Percentiles rank a stretch among this genome's conserved stretches.
These are phyloP conservation scores for Phytophthora pluvialis DNA, from an alignment of 352 stramenopile species.

Conservation along the genomic window DNA sequence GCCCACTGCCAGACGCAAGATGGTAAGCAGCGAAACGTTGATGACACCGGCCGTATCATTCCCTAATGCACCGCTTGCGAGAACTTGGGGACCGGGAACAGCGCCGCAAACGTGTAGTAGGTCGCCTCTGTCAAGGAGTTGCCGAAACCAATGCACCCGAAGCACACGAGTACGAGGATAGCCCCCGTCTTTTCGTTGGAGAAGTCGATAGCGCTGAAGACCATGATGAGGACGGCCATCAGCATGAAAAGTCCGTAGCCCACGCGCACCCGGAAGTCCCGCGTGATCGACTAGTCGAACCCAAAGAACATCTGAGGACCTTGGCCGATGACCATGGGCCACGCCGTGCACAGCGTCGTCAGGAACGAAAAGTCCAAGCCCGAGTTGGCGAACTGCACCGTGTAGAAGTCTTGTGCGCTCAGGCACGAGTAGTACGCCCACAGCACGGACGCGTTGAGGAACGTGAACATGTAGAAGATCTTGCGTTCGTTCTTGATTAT, in stretches of 20 bases:
- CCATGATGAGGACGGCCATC: conserved; percentile 59
- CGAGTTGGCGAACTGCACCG: conserved; percentile 48
- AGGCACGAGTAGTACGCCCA: conserved; percentile 82
- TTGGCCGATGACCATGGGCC: conserved; percentile 66
- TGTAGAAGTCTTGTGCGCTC: conserved; percentile 70
- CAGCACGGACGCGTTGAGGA: conserved; percentile 69
- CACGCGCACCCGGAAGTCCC: conserved; percentile 44
- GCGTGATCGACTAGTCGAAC: conserved; percentile 59
- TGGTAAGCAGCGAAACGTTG: conserved; percentile 37
- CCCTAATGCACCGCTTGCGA: conserved; percentile 58
- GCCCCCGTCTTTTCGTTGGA: conserved; percentile 49
- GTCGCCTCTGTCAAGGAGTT: conserved; percentile 64
- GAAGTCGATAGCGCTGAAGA: conserved; percentile 59
- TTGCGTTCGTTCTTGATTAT: conserved; percentile 50
- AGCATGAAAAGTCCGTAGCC: conserved; percentile 62
- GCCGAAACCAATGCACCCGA: conserved; percentile 49
- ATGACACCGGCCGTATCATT: conserved; percentile 25
- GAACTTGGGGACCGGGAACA: conserved; percentile 73
- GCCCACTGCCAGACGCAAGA: conserved; percentile 62
- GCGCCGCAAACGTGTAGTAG: conserved; percentile 61
- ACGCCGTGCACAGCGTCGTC: conserved; percentile 60
- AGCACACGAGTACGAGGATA: conserved; percentile 56
- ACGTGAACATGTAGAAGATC: conserved; percentile 73
- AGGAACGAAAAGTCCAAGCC: conserved; percentile 67
- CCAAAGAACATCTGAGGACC: conserved; percentile 55